Conservation (phyloP, 768 basidiomycete genomes). For the Daedaleopsis sinensis region DNA sequence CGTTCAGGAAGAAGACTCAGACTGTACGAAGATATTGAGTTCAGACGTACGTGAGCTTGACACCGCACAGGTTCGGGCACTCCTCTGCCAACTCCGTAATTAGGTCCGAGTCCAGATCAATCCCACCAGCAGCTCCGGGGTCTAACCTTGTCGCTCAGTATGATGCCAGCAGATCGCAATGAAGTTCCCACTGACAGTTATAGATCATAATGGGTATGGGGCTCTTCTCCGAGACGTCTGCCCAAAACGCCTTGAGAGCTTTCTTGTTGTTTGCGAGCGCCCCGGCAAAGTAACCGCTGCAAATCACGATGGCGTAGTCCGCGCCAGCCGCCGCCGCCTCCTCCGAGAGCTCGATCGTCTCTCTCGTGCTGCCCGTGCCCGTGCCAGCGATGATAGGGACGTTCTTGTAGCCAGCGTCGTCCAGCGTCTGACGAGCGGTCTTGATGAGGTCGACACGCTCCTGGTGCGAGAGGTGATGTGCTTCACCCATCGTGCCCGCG, state of each 20-base stretch:
- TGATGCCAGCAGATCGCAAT: neutral
- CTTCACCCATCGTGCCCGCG: slow-evolving; percentile 50
- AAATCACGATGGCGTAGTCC: slow-evolving; percentile 84
- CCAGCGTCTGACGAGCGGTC: slow-evolving; percentile 65
- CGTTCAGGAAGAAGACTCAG: slow-evolving; percentile 12
- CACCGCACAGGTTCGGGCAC: slow-evolving; percentile 78
- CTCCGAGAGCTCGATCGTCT: slow-evolving; percentile 74
- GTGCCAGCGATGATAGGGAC: slow-evolving; percentile 82
- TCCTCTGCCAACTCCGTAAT: slow-evolving; percentile 77
- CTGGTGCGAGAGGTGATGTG: slow-evolving; percentile 46
- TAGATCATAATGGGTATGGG: slow-evolving; percentile 89
- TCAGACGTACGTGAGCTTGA: slow-evolving; percentile 80
- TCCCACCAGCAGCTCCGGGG: slow-evolving; percentile 85
- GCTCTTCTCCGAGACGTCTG: slow-evolving; percentile 75
- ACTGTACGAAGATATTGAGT: neutral
- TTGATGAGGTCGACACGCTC: slow-evolving; percentile 35
- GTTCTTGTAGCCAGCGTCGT: slow-evolving; percentile 56
- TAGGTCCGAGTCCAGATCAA: slow-evolving; percentile 88
- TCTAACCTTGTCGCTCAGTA: slow-evolving; percentile 44
- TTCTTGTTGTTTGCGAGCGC: slow-evolving; percentile 58
- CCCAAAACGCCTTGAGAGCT: slow-evolving; percentile 79
- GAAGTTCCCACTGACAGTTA: slow-evolving; percentile 62
- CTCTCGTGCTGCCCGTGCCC: slow-evolving; percentile 80
- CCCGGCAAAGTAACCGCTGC: slow-evolving; percentile 85
- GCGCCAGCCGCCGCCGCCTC: slow-evolving; percentile 86